Evolutionary conservation across 805 yeast genomes (phyloP), one percentile per base, ranked within the genome.

Genomic region (Metschnikowia lochheadii): DNA sequence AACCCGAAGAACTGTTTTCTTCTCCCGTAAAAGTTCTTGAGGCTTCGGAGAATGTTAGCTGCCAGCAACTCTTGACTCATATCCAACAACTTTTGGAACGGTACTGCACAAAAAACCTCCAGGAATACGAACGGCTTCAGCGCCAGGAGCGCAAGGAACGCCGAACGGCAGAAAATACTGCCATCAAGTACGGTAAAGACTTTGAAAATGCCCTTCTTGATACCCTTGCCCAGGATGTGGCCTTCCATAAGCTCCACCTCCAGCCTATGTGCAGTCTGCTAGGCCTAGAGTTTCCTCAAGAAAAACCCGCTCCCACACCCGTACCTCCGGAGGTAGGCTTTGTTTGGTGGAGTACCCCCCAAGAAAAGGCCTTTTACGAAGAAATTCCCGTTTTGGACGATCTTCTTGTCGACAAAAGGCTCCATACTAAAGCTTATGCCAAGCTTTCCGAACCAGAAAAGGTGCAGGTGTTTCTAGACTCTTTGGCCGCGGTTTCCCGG

Each of bases 321-420:
- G 37, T 7, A 6, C 38, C 14, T 18, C 38, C n/a, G 20, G 45
- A 20, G n/a, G 15, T 42, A 14, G 59, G 36, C 8, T 26, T 29
- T 7, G 42, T 40, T 10, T 56, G 69, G 39, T 89, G 95, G 95
- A 87, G 80, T 37, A 82, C 77, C 49, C 81, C 81, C 15, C 84
- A 82, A 31, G 82, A 79, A n/a, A 76, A 77, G 53, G 73, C 71
- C 53, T 90, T 89, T 61, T 87, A 88, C 62, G 81, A 79, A 31
- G 74, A 68, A 1, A 65, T 83, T 17, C 84, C 87, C 0, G 68
- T 67, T 14, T 56, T 77, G 8, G 65, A 68, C 3, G 63, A 63
- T 3, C 60, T 67, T 5, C 56, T 75, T 1, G 63, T 71, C 1
- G 11, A 48, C 64, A 47, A 38, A 20, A 39, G 40, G 26, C 57